Percentiles rank a stretch among this genome's conserved stretches.
Evolutionary conservation across 441 rosid species (phyloP).

Genomic region (Mallotus repandus): DNA sequence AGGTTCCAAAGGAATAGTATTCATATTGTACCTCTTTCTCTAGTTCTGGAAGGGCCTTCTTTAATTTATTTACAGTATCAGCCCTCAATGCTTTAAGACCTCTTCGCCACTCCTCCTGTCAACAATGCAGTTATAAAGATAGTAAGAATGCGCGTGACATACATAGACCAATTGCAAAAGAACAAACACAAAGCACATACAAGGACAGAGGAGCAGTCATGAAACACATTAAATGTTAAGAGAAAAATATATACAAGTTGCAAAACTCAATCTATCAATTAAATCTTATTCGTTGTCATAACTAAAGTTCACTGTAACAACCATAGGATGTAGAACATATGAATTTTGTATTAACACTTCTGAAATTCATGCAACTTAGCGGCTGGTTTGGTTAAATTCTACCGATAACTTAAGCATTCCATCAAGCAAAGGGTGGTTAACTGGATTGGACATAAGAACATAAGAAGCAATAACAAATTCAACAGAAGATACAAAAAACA

Average conservation of each 20-base stretch:
- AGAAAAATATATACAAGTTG: not conserved
- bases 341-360: not conserved
- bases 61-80: constrained; percentile 75
- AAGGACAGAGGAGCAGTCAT: not conserved
- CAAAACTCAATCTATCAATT: not conserved
- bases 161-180: not conserved
- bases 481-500: not conserved
- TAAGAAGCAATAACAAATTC: not conserved
- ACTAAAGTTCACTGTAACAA: not conserved
- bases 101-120: constrained; percentile 91
- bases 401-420: not conserved
- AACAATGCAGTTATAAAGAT: constrained; percentile 17
- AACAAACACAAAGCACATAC: not conserved
- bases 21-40: constrained; percentile 66
- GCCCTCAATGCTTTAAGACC: constrained; percentile 79
- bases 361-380: not conserved
- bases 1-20: not conserved
- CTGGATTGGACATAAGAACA: not conserved
- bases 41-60: constrained; percentile 84
- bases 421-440: not conserved
- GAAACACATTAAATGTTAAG: not conserved
- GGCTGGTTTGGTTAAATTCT: not conserved
- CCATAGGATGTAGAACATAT: no score
- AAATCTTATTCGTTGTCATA: not conserved
- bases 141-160: no score